These are phyloP conservation scores for Citropsis articulata DNA, from an alignment of 345 rosid genomes.

Conservation along the genomic window DNA sequence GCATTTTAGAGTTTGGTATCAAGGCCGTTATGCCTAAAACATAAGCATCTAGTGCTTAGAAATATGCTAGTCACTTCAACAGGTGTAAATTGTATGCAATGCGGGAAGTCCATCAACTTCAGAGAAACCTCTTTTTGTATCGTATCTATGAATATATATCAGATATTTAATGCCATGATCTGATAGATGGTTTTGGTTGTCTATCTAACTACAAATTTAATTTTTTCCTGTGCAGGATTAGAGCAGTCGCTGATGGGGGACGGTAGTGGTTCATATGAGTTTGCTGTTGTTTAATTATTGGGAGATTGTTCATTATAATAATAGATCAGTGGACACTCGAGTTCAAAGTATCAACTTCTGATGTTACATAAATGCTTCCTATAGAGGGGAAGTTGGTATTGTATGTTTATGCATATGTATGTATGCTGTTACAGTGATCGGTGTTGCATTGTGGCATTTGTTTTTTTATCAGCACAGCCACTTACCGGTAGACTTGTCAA, in stretches of 20 bases:
- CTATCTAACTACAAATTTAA: neutral
- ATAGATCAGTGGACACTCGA: slow-evolving; percentile 4
- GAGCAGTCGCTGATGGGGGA: neutral
- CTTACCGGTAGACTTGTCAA: neutral
- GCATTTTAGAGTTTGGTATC: neutral
- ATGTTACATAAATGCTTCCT: neutral
- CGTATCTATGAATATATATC: neutral
- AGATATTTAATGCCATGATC: neutral
- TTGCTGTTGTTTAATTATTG: neutral
- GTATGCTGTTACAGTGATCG: neutral
- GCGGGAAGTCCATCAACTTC: neutral
- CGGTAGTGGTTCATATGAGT: neutral
- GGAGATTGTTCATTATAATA: slow-evolving; percentile 10
- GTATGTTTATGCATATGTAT: slow-evolving; percentile 1
- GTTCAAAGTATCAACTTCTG: neutral
- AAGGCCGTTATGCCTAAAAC: neutral
- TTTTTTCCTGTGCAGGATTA: slow-evolving; percentile 10
- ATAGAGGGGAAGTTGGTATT: neutral
- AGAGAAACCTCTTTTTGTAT: neutral
- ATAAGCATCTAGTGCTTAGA: neutral
- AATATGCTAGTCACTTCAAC: neutral
- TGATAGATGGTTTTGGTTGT: neutral
- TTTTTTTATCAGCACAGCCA: slow-evolving; percentile 2
- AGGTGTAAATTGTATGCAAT: neutral
- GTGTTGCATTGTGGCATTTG: neutral